These are phyloP conservation scores for Serendipita sp. DNA, from an alignment of 768 basidiomycete species.

Conservation along the genomic window DNA sequence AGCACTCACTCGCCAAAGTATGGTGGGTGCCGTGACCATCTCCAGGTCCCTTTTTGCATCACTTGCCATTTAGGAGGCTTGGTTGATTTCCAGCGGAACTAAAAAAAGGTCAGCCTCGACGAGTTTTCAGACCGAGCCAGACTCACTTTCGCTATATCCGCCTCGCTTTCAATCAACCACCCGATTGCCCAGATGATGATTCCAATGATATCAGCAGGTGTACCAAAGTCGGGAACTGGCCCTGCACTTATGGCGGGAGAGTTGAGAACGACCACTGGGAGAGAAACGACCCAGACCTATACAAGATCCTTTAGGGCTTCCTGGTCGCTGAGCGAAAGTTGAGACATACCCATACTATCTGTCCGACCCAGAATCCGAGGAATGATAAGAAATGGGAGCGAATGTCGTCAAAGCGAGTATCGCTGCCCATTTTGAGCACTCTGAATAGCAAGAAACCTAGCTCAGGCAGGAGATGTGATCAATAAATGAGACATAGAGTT, in stretches of 20 bases:
- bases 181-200: conserved; percentile 46
- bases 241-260: conserved; percentile 50
- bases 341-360: conserved; percentile 41
- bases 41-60: conserved; percentile 35
- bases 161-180: conserved; percentile 37
- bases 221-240: conserved; percentile 43
- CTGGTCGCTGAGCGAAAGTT: neutral
- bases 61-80: conserved; percentile 5
- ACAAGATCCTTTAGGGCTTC: conserved; percentile 15
- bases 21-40: conserved; percentile 47
- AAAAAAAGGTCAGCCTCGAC: neutral
- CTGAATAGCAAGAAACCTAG: conserved; percentile 50
- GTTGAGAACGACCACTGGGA: conserved; percentile 50
- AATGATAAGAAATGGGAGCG: conserved; percentile 51
- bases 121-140: neutral
- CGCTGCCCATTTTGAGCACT: conserved; percentile 52
- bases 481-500: neutral
- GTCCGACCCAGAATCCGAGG: conserved; percentile 31
- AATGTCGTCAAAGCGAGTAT: conserved; percentile 53
- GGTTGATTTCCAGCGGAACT: conserved; percentile 5
- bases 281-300: conserved; percentile 45
- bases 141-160: conserved; percentile 42
- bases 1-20: conserved; percentile 52
- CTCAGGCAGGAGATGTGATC: too few species aligned
- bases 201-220: conserved; percentile 45